Evolutionary conservation across 345 rosid genomes (phyloP), one percentile per base, ranked within the genome.

Genomic region (Eucalyptus cladocalyx): DNA sequence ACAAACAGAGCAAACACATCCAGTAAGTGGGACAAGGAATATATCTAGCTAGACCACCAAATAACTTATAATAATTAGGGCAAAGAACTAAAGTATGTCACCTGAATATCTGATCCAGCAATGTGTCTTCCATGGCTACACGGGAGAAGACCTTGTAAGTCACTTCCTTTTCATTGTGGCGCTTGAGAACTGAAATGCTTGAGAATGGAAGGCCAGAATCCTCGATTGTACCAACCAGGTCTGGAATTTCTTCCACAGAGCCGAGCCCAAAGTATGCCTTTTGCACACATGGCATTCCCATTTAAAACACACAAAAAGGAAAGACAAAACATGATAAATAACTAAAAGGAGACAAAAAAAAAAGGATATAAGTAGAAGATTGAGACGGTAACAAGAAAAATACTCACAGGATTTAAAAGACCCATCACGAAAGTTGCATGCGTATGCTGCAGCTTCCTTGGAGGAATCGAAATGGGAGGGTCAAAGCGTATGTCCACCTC

Each of bases 341-440:
- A 28, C 87, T 30, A 53, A 53, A 53, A 53, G 58, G 58, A 53
- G 58, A 86, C 8, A 2, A 60, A 15, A 6, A 21, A 11, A 37
- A 72, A 9, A 11, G 24, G 16, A 76, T 40, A 76, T 76, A 1
- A 40, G 8, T 76, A 76, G 85, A 37, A 0, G 85, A 76, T 40
- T 76, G 47, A 76, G 83, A 40, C 17, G 24, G 85, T 40, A 11
- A 40, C 40, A 60, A 85, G 34, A 32, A 50, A 51, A 28, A 88
- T 45, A 90, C 98, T 93, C 90, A 98, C 99, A 5, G 98, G 98
- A 92, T 95, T 96, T 91, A 96, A 88, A 88, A 95, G 92, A 53
- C 99, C 99, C 88, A 97, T 95, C 90, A 97, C 96, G 87, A 98
- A 98, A 60, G 98, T 98, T n/a, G 98, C 94, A 90, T 95, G 97